These are phyloP conservation scores for Aspergillus flavus DNA, from an alignment of 2,329 filamentous ascomycete genomes.

Conservation along the genomic window DNA sequence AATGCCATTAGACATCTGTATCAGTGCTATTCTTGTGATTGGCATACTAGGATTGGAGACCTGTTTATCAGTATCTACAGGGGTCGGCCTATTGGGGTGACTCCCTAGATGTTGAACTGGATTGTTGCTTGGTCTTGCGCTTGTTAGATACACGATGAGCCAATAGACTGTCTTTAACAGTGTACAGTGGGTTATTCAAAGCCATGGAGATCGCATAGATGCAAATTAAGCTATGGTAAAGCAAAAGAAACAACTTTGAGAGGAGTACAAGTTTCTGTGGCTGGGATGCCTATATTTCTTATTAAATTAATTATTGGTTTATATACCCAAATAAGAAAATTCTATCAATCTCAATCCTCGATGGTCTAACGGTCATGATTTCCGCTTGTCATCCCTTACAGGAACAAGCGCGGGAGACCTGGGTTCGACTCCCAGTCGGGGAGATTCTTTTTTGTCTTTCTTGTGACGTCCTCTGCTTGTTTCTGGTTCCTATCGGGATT, in stretches of 20 bases:
- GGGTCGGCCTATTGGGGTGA: background rate
- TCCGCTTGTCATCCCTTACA: constrained; percentile 16
- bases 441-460: background rate
- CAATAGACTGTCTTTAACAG: background rate
- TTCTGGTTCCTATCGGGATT: no score
- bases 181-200: background rate
- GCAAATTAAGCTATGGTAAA: background rate
- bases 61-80: background rate
- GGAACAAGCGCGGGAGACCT: constrained; percentile 18
- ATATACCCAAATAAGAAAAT: accelerated
- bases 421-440: constrained; percentile 18
- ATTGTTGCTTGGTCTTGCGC: background rate
- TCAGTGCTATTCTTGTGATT: no score
- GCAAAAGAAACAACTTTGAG: no score
- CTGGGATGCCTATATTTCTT: no score
- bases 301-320: background rate
- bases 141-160: background rate
- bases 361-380: constrained; percentile 21
- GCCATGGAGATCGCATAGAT: background rate
- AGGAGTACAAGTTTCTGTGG: no score
- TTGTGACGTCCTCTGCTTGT: no score
- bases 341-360: constrained; percentile 5
- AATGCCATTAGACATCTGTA: background rate
- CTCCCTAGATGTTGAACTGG: background rate
- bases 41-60: background rate